phyloP scores from a whole-genome alignment of 345 rosid species.

The Eucalyptus marginata region DNA sequence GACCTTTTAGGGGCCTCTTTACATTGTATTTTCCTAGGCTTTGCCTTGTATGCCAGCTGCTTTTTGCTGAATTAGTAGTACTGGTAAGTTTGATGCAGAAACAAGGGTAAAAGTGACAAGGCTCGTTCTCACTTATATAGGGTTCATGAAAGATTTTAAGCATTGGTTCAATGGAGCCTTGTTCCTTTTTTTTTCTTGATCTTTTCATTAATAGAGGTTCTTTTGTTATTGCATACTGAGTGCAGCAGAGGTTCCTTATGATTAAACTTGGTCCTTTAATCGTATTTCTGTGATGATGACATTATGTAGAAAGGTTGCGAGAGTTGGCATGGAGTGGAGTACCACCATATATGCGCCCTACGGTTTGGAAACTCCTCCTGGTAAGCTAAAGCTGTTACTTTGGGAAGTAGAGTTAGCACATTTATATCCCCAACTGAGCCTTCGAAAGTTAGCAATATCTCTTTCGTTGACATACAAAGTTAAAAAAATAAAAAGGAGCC shows the following conservation, averaged over 20 bases:
- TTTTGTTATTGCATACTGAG: background rate
- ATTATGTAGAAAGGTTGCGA: slow-evolving; percentile 64
- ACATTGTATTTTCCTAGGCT: background rate
- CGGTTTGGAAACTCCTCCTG: slow-evolving; percentile 92
- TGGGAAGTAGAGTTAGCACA: background rate
- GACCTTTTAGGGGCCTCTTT: background rate
- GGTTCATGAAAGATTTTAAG: background rate
- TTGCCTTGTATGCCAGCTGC: background rate
- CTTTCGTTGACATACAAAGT: background rate
- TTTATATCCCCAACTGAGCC: background rate
- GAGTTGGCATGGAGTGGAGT: slow-evolving; percentile 98
- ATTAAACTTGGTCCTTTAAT: background rate
- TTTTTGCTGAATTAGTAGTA: background rate
- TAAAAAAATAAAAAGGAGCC: background rate
- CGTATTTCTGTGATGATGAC: background rate
- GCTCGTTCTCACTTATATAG: background rate
- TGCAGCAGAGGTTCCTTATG: background rate
- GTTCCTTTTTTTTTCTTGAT: background rate
- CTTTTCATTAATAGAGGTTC: background rate
- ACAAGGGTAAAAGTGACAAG: background rate
- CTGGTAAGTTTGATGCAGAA: background rate
- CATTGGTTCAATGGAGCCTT: background rate
- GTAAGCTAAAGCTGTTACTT: slow-evolving; percentile 24
- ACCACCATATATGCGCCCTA: slow-evolving; percentile 88
- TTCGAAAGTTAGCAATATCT: background rate